Evolutionary conservation across 2,329 filamentous ascomycete species (phyloP).

Genomic region (Hypoxylon sp.): DNA sequence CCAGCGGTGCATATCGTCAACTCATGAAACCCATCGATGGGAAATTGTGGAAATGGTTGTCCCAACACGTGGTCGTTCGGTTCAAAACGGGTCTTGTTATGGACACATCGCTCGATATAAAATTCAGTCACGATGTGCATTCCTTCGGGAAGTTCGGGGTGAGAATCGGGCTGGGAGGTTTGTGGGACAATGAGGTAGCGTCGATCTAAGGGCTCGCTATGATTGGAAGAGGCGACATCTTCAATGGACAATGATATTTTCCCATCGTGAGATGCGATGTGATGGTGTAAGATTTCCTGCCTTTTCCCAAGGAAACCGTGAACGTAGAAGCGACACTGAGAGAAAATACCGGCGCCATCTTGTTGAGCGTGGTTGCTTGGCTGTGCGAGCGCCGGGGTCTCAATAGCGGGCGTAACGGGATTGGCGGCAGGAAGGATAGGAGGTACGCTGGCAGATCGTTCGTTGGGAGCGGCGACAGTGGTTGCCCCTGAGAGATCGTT

Average conservation of each 20-base stretch:
- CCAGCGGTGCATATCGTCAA: conserved; percentile 84
- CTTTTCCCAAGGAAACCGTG: conserved; percentile 71
- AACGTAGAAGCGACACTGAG: conserved; percentile 71
- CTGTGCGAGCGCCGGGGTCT: conserved; percentile 21
- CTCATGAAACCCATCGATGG: conserved; percentile 77
- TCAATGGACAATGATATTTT: conserved; percentile 60
- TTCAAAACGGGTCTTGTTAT: conserved; percentile 78
- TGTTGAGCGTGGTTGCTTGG: conserved; percentile 21
- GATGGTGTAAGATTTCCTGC: conserved; percentile 63
- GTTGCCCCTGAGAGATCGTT: conserved; percentile 49
- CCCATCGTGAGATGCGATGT: conserved; percentile 65
- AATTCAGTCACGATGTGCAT: conserved; percentile 82
- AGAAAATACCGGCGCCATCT: conserved; percentile 63
- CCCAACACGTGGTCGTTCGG: conserved; percentile 81
- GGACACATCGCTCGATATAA: conserved; percentile 91
- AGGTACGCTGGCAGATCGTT: conserved; percentile 38
- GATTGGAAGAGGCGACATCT: conserved; percentile 54
- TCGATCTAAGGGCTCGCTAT: conserved; percentile 53
- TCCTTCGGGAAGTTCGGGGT: conserved; percentile 59
- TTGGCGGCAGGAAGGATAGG: conserved; percentile 27
- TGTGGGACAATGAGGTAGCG: conserved; percentile 71
- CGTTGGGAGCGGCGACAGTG: neutral
- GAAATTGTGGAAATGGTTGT: conserved; percentile 80
- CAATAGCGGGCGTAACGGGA: conserved; percentile 10
- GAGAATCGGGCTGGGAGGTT: conserved; percentile 61